A percentile compares a stretch with the other conserved stretches of the same genome.
Evolutionary conservation across 768 basidiomycete genomes (phyloP).

Genomic region (Hericium coralloides): DNA sequence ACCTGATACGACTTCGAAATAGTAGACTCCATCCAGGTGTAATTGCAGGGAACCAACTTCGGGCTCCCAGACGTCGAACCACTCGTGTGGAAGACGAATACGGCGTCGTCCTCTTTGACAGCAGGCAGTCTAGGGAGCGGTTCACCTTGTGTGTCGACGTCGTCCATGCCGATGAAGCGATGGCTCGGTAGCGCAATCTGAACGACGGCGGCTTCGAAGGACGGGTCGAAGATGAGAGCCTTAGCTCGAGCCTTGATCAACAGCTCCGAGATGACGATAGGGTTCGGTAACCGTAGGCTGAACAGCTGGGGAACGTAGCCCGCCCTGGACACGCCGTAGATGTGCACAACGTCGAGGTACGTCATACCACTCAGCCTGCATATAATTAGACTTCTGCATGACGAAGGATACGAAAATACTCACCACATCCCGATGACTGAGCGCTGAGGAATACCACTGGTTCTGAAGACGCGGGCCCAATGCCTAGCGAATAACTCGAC

Average conservation of each 20-base stretch:
- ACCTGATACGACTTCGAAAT: constrained; percentile 51
- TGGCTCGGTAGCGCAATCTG: constrained; percentile 43
- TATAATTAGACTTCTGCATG: background rate
- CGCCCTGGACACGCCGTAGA: constrained; percentile 68
- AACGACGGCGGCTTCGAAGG: constrained; percentile 35
- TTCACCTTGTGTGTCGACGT: constrained; percentile 27
- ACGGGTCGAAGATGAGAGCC: constrained; percentile 56
- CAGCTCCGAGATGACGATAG: constrained; percentile 61
- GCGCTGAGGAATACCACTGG: constrained; percentile 36
- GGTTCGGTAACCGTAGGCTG: constrained; percentile 69
- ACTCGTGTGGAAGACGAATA: constrained; percentile 72
- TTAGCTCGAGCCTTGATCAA: constrained; percentile 51
- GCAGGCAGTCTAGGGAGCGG: constrained; percentile 35
- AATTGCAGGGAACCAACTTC: constrained; percentile 66
- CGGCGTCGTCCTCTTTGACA: constrained; percentile 31
- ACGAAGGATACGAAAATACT: constrained; percentile 12
- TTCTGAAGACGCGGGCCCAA: constrained; percentile 45
- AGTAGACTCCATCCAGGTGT: constrained; percentile 55
- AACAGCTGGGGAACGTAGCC: constrained; percentile 74
- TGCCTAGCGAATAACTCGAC: constrained; percentile 58
- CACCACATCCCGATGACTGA: constrained; percentile 72
- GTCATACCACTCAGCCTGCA: constrained; percentile 65
- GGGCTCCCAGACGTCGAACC: constrained; percentile 82
- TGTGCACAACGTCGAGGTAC: constrained; percentile 62
- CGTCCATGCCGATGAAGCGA: constrained; percentile 32